A percentile compares a stretch with the other conserved stretches of the same genome.
phyloP scores from a whole-genome alignment of 768 basidiomycete genomes.

The Leucogyrophana mollusca region DNA sequence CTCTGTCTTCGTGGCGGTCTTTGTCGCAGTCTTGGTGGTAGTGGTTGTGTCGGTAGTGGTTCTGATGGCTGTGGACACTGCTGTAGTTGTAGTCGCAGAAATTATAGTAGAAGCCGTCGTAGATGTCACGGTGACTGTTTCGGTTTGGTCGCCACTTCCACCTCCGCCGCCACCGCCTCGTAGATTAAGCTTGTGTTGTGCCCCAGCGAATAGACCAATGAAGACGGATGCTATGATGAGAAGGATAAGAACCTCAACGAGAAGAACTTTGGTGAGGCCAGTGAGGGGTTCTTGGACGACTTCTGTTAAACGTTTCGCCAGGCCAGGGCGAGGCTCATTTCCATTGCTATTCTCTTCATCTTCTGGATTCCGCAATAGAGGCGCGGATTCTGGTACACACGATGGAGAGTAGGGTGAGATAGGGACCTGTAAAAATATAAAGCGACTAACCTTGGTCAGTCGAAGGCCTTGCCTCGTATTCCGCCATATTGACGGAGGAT shows the following conservation, averaged over 20 bases:
- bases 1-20: constrained; percentile 34
- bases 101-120: constrained; percentile 26
- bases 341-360: constrained; percentile 38
- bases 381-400: constrained; percentile 53
- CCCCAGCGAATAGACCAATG: constrained; percentile 90
- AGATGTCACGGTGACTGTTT: constrained; percentile 30
- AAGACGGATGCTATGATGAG: constrained; percentile 85
- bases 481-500: constrained; percentile 47
- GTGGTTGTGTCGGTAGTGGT: constrained; percentile 32
- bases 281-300: constrained; percentile 78
- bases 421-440: neutral
- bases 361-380: constrained; percentile 55
- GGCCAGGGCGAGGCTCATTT: constrained; percentile 29
- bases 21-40: constrained; percentile 41
- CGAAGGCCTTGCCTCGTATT: constrained; percentile 50
- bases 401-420: constrained; percentile 3
- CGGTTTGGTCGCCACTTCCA: constrained; percentile 34
- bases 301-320: constrained; percentile 38
- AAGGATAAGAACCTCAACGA: constrained; percentile 70
- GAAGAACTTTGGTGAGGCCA: constrained; percentile 78
- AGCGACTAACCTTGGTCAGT: constrained; percentile 51
- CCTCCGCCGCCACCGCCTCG: constrained; percentile 35
- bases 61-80: constrained; percentile 26
- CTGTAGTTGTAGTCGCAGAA: constrained; percentile 9
- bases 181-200: constrained; percentile 71